phyloP scores from a whole-genome alignment of 345 rosid genomes.

The Carallia pectinifolia region DNA sequence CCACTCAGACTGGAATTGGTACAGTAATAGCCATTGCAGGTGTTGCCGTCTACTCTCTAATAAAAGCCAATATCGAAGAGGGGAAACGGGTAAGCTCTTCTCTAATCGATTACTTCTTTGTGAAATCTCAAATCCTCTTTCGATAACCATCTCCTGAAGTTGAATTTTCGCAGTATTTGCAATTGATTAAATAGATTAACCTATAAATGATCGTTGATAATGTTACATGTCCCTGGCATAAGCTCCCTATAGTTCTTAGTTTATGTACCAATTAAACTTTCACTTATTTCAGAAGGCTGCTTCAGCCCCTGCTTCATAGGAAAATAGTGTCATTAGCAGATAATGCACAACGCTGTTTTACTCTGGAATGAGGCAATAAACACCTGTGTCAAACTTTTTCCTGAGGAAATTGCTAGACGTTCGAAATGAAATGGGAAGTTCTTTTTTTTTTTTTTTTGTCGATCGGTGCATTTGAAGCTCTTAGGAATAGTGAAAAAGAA shows the following conservation, averaged over 20 bases:
- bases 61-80: slow-evolving; percentile 92
- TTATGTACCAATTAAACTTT: background rate
- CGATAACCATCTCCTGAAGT: background rate
- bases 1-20: slow-evolving; percentile 90
- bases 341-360: too few relatives aligned
- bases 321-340: background rate
- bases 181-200: too few relatives aligned
- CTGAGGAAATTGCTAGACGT: background rate
- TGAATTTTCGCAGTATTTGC: background rate
- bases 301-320: slow-evolving; percentile 18
- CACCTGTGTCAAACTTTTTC: background rate
- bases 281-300: slow-evolving; percentile 34
- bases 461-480: background rate
- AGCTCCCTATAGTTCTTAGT: too few relatives aligned
- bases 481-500: slow-evolving; percentile 5
- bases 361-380: too few relatives aligned
- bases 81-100: slow-evolving; percentile 66
- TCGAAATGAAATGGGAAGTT: background rate
- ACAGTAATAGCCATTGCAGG: slow-evolving; percentile 85
- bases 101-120: background rate
- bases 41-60: slow-evolving; percentile 76
- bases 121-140: too few relatives aligned
- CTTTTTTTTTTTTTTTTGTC: too few relatives aligned
- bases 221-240: too few relatives aligned
- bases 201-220: too few relatives aligned